phyloP scores from a whole-genome alignment of 176 grass and related monocot genomes.

The Musa schizocarpa region DNA sequence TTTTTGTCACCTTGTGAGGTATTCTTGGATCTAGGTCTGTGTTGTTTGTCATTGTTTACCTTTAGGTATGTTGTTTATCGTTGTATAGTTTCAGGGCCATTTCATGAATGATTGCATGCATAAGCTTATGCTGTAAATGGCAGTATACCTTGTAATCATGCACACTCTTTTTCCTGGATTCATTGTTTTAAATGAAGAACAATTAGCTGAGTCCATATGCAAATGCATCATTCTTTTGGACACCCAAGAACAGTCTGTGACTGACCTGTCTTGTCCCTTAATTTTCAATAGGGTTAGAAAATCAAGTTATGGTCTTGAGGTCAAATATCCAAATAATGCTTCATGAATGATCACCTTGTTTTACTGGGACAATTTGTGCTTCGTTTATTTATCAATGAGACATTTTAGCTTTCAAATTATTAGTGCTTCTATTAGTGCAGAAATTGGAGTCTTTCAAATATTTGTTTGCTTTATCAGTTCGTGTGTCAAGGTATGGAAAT shows the following conservation, averaged over 20 bases:
- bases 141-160: background rate
- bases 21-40: background rate
- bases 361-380: no score
- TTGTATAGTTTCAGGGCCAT: background rate
- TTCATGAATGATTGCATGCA: background rate
- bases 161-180: background rate
- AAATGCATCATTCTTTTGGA: background rate
- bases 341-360: no score
- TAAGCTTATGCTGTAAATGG: background rate
- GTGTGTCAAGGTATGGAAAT: background rate
- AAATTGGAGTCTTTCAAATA: no score
- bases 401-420: no score
- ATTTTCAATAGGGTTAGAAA: no score
- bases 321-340: no score
- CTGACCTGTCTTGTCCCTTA: no score
- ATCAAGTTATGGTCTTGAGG: no score
- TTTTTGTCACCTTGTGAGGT: background rate
- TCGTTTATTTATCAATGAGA: no score
- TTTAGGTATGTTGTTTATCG: background rate
- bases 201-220: background rate
- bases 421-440: no score
- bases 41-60: background rate
- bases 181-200: background rate
- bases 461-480: no score
- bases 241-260: background rate